Base-by-base conservation (phyloP, 768 basidiomycete genomes). In the Trametes punicea region DNA sequence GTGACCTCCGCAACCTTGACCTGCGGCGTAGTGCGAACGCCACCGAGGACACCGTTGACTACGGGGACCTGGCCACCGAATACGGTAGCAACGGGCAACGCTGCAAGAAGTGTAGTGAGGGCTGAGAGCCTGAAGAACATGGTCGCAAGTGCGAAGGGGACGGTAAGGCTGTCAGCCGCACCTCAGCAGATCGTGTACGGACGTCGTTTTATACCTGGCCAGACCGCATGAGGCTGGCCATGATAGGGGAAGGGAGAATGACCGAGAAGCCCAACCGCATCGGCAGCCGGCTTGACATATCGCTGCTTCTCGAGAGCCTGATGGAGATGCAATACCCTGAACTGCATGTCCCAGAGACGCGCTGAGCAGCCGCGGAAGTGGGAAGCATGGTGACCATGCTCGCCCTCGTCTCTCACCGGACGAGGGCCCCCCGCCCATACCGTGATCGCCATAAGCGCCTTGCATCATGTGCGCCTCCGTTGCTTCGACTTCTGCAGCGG, bases 1-100 rank as follows among this genome's bases (percentile, higher is more conserved):
- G 25, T 39, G 30, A 46, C 45, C 1, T 44, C 27, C 15, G 46
- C 50, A 21, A 39, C 54, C 29, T 46, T 33, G 44, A 23, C 40
- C 23, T 48, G 40, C 2, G 71, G 69, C 2, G 78, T 75, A 27
- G 46, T n/a, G 10, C 31, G 46, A 18, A 41, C 16, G 27, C 80
- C 81, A 30, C 80, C 83, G 27, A 79, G 57, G 11, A 82, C 74
- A 0, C 81, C 83, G 30, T 79, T 70, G 16, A 81, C 64, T 6
- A 77, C 56, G 1, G 82, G 80, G 13, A 83, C 64, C 65, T 82
- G 79, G 15, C 73, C 68, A 18, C 68, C 71, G 26, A 57, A 55
- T 15, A 59, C 62, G 16, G 59, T 47, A 11, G 63, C 27, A 10
- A 58, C 62, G 13, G 66, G 58, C 11, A 63, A 18, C 15, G 40